Percentiles rank a stretch among this genome's conserved stretches.
phyloP scores from a whole-genome alignment of 371 early-diverging fungal genomes.

The Zopfochytrium polystomum region DNA sequence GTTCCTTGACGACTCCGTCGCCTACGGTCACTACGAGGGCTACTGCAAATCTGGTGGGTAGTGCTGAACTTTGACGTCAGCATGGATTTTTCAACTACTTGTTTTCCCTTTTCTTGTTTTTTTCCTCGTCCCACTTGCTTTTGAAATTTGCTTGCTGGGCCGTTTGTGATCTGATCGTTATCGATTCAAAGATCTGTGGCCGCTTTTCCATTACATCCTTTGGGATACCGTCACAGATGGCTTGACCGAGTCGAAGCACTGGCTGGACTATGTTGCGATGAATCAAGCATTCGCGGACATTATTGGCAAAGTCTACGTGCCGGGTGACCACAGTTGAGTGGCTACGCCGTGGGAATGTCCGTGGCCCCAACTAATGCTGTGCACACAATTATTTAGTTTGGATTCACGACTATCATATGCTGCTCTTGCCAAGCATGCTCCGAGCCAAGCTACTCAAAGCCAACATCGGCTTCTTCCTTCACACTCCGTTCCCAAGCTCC shows the following conservation, averaged over 20 bases:
- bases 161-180: neutral
- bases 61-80: neutral
- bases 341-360: conserved; percentile 8
- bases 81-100: conserved; percentile 7
- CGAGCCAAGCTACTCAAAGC: conserved; percentile 73
- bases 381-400: conserved; percentile 59
- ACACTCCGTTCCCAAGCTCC: conserved; percentile 94
- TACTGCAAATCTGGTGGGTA: conserved; percentile 82
- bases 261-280: conserved; percentile 81
- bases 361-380: neutral
- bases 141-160: neutral
- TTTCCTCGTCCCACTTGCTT: neutral
- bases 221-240: conserved; percentile 69
- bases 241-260: conserved; percentile 65
- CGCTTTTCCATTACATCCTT: conserved; percentile 93
- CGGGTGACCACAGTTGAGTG: conserved; percentile 79
- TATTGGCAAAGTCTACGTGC: conserved; percentile 66
- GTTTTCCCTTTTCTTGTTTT: no score
- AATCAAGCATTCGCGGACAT: conserved; percentile 84
- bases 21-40: conserved; percentile 80
- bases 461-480: conserved; percentile 93
- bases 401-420: conserved; percentile 98
- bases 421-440: conserved; percentile 84
- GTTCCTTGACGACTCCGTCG: conserved; percentile 68
- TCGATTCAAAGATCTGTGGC: conserved; percentile 76